Evolutionary conservation across 2,329 filamentous ascomycete species (phyloP).

Genomic region (Atkinsonella texensis): DNA sequence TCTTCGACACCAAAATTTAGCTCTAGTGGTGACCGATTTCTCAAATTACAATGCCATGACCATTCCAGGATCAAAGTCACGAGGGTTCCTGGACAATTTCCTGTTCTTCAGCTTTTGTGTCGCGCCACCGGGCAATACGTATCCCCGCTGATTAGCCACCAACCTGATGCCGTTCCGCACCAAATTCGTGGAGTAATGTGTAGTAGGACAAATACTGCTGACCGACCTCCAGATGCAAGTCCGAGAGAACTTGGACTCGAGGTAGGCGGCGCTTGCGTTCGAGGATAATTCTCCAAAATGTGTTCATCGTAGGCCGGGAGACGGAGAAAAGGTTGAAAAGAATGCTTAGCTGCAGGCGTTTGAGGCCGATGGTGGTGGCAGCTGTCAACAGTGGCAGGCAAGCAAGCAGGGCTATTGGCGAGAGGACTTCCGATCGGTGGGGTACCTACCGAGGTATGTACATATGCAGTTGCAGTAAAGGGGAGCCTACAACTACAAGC

Average conservation of each 20-base stretch:
- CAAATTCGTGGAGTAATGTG: slow-evolving; percentile 30
- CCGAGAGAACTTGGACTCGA: slow-evolving; percentile 28
- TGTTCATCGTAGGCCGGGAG: slow-evolving; percentile 1
- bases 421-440: not conserved
- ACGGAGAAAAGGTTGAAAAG: not conserved
- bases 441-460: not conserved
- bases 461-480: not conserved
- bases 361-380: not conserved
- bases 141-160: slow-evolving; percentile 35
- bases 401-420: not conserved
- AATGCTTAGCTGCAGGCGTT: not conserved
- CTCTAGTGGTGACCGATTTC: too few species aligned
- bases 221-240: slow-evolving; percentile 36
- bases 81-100: not conserved
- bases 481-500: not conserved
- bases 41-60: slow-evolving; percentile 3
- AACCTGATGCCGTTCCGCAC: slow-evolving; percentile 21
- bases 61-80: slow-evolving; percentile 4
- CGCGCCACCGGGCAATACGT: slow-evolving; percentile 17
- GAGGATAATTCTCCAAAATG: not conserved
- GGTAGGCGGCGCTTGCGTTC: not conserved
- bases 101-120: not conserved
- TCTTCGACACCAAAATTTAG: too few species aligned
- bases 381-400: too few species aligned
- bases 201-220: slow-evolving; percentile 34